A percentile compares a stretch with the other conserved stretches of the same genome.
These are phyloP conservation scores for Rasamsonia emersonii DNA, from an alignment of 2,329 filamentous ascomycete species.

Conservation along the genomic window DNA sequence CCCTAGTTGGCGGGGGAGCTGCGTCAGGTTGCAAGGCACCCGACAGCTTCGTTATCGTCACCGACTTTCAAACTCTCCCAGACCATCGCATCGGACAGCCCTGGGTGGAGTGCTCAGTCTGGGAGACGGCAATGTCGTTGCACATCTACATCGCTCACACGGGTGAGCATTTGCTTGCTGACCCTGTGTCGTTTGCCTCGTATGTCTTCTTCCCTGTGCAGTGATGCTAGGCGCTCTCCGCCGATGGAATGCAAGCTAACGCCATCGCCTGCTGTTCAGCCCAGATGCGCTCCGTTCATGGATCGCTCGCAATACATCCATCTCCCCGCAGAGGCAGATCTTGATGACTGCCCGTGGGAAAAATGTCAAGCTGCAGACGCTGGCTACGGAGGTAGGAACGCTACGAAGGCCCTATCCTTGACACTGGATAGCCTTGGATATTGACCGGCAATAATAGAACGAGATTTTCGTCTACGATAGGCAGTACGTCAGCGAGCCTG, in stretches of 20 bases:
- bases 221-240: too few species aligned
- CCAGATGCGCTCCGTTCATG: constrained; percentile 79
- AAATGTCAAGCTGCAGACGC: constrained; percentile 69
- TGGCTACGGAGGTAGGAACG: constrained; percentile 64
- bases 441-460: constrained; percentile 43
- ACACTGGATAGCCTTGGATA: constrained; percentile 1
- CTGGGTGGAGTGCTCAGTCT: constrained; percentile 18
- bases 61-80: too few species aligned
- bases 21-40: constrained; percentile 8
- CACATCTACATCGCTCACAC: constrained; percentile 88
- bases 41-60: too few species aligned
- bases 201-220: constrained; percentile 35
- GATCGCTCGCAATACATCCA: constrained; percentile 65
- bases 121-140: constrained; percentile 63
- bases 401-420: too few species aligned
- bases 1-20: too few species aligned
- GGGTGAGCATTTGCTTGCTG: constrained; percentile 74
- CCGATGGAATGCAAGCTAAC: too few species aligned
- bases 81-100: constrained; percentile 8
- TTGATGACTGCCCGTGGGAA: constrained; percentile 77
- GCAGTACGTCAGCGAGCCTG: constrained; percentile 48
- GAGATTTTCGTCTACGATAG: constrained; percentile 93
- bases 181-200: constrained; percentile 67
- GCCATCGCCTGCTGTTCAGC: constrained; percentile 35
- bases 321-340: constrained; percentile 72